Base-by-base conservation (phyloP, 768 basidiomycete genomes). In the Chiua virens region DNA sequence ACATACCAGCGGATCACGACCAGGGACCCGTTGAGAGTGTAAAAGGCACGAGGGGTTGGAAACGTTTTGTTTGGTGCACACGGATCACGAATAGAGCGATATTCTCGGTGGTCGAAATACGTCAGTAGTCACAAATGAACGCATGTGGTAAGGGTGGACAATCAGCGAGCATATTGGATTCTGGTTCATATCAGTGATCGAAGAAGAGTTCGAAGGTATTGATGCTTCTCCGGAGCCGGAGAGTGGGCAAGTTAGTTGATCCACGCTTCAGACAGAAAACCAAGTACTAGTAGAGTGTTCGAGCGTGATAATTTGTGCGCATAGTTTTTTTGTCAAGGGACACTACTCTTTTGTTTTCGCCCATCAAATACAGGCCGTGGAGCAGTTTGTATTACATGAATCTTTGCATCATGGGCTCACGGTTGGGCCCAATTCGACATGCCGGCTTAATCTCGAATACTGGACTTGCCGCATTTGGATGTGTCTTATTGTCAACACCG, bases 391-490 rank as follows among this genome's bases (percentile, higher is more conserved):
- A 8, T 37, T 28, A 45, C 13, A 41, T 17, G 18, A 14, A 21
- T 39, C 8, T 11, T 36, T 44, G 41, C 41, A 46, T 44, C 46
- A 45, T 38, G 34, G 36, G 38, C 28, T 53, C 22, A 23, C 45
- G 35, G 11, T 36, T 30, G 14, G 23, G 11, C 5, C 42, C 34
- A 20, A 43, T 38, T 27, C 39, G 23, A 22, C 18, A n/a, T 5
- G 23, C 36, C 27, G 42, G 4, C 11, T 42, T 36, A 4, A 35
- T 15, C 3, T 20, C 9, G 36, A 61, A 52, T 22, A 61, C 57
- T 64, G 57, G 23, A 51, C 48, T 57, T 65, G 21, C 64, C 43
- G 2, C 3, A 59, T 65, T 52, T 49, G 56, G 64, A 41, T 8
- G 28, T 6, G 20, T 30, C 27, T 53, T 57, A 65, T 65, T 65